These are phyloP conservation scores for Exophiala sp. DNA, from an alignment of 2,329 filamentous ascomycete genomes.

Conservation along the genomic window DNA sequence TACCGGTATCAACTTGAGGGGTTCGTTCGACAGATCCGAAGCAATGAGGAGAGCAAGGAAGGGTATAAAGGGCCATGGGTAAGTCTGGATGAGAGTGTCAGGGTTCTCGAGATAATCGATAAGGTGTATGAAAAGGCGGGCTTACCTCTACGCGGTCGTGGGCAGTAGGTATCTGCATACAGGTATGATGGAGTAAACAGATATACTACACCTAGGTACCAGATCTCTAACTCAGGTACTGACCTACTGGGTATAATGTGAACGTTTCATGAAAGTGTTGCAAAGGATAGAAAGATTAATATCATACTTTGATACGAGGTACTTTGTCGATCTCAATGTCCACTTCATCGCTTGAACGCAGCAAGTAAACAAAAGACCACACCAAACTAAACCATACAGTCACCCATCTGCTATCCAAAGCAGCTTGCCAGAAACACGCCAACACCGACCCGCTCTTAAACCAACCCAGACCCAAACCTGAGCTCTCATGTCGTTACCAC, in stretches of 20 bases:
- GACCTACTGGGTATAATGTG: neutral
- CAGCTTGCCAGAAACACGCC: neutral
- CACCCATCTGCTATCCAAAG: neutral
- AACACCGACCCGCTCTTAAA: neutral
- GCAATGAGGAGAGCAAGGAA: slow-evolving; percentile 30
- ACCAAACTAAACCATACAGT: too few relatives aligned
- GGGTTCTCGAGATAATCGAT: slow-evolving; percentile 48
- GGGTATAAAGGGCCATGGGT: slow-evolving; percentile 35
- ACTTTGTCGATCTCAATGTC: neutral
- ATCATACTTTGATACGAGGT: neutral
- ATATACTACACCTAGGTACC: neutral
- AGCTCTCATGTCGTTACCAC: slow-evolving; percentile 11
- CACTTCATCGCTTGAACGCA: neutral
- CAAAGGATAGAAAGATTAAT: neutral
- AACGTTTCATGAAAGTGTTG: too few relatives aligned
- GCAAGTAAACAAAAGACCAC: neutral
- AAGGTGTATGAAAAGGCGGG: slow-evolving; percentile 45
- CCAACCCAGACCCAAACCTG: neutral
- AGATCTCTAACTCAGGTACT: neutral
- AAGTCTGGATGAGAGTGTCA: slow-evolving; percentile 41
- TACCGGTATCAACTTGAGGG: slow-evolving; percentile 49
- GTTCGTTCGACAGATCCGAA: slow-evolving; percentile 47
- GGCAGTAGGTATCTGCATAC: neutral
- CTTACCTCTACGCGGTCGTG: slow-evolving; percentile 2
- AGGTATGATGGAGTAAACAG: neutral